Base-by-base conservation (phyloP, 2,329 filamentous ascomycete genomes). In the Colletotrichum zoysiae region DNA sequence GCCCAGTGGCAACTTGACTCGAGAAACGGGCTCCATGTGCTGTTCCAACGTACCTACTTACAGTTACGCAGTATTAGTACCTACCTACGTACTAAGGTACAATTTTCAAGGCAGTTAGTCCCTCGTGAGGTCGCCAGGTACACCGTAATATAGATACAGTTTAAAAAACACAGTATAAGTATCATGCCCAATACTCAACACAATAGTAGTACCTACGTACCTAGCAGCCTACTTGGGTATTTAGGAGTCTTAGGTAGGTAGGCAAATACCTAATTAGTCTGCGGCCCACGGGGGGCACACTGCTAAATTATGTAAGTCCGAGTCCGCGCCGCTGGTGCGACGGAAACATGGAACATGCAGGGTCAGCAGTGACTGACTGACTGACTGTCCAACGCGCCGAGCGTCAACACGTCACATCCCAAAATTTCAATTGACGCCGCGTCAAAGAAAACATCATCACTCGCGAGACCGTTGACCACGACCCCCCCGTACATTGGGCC, bases 361-460 rank as follows among this genome's bases (percentile, higher is more conserved):
- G 30, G 38, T 40, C 38, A 33, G 16, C 44, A 48, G 11, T 51
- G 57, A 61, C 30, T 30, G 26, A 30, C 26, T 30, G 2, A n/a
- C n/a, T n/a, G 26, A 30, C 33, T 18, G 20, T 20, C 16, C 53
- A 46, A 40, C 56, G 48, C 46, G 48, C 48, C 57, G 51, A 59
- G 42, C 60, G 57, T 50, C 67, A 66, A 71, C 70, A 73, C 70
- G 70, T 71, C 67, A 71, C 70, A 62, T 12, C 35, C 53, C 67
- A 67, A 71, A 71, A 71, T 57, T 57, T 73, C 51, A 33, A 44
- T 40, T 44, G 44, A 53, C 62, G 61, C 67, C 70, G 70, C 70
- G 70, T 71, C 67, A 12, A 46, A 62, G 57, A 65, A 65, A 73
- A 50, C 44, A 63, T 8, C n/a, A 63, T 8, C n/a, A 30, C 23